Evolutionary conservation across 495 filamentous ascomycete genomes (phyloP).

Genomic region (Trichoderma virens): DNA sequence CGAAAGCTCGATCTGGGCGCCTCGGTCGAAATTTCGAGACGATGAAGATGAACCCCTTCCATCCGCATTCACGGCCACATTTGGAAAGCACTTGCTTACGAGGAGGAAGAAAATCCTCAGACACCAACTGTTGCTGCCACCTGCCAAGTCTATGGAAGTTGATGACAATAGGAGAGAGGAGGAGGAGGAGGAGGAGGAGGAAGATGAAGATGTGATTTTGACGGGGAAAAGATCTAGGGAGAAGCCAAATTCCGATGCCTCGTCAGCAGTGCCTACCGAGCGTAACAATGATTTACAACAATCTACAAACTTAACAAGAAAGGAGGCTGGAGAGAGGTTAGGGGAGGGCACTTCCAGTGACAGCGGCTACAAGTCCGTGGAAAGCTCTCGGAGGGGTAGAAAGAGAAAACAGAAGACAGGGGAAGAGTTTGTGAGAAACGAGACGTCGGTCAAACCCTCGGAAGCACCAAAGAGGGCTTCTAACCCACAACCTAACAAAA

Average conservation of each 20-base stretch:
- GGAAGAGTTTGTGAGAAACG: neutral
- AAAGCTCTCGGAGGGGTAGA: neutral
- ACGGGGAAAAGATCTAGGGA: conserved; percentile 11
- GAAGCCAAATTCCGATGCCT: neutral
- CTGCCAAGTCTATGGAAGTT: conserved; percentile 5
- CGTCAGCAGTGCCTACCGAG: neutral
- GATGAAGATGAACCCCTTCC: conserved; percentile 9
- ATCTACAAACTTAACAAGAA: neutral
- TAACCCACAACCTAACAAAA: neutral
- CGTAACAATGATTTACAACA: neutral
- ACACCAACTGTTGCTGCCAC: neutral
- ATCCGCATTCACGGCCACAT: neutral
- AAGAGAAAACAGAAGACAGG: neutral
- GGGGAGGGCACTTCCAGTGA: neutral
- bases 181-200: conserved; percentile 13
- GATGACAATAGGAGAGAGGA: conserved; percentile 17
- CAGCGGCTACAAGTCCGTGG: neutral
- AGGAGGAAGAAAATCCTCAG: neutral
- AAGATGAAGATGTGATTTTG: conserved; percentile 26
- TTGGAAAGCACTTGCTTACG: neutral
- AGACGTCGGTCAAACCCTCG: neutral
- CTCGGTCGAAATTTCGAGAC: neutral
- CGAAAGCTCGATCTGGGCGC: conserved; percentile 6
- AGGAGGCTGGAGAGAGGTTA: neutral
- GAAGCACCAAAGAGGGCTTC: neutral